Percentiles rank a stretch among this genome's conserved stretches.
These are phyloP conservation scores for Maudiozyma saulgeensis DNA, from an alignment of 805 yeast genomes.

Conservation along the genomic window DNA sequence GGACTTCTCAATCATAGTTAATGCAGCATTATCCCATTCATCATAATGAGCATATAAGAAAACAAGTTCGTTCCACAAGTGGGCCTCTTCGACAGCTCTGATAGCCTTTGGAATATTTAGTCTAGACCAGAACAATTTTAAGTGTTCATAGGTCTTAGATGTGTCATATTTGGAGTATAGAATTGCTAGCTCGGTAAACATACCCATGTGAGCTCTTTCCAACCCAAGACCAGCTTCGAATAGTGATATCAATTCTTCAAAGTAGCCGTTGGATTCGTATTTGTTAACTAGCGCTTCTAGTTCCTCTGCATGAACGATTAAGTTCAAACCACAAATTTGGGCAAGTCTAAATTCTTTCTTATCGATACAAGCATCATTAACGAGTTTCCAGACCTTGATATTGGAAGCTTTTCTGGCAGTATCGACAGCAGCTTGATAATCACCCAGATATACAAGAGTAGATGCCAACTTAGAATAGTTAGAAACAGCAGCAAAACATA, in stretches of 20 bases:
- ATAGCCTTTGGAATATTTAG: slow-evolving; percentile 95
- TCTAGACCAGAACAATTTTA: slow-evolving; percentile 96
- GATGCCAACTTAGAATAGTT: slow-evolving; percentile 95
- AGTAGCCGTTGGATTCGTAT: slow-evolving; percentile 85
- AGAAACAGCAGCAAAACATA: slow-evolving; percentile 74
- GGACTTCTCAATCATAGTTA: slow-evolving; percentile 91
- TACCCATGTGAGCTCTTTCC: slow-evolving; percentile 99
- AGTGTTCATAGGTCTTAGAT: slow-evolving; percentile 86
- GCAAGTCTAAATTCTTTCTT: slow-evolving; percentile 93
- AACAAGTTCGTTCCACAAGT: slow-evolving; percentile 91
- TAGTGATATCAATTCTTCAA: slow-evolving; percentile 80
- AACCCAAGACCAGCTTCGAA: slow-evolving; percentile 93
- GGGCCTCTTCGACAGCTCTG: slow-evolving; percentile 86
- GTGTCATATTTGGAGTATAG: slow-evolving; percentile 87
- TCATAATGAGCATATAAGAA: slow-evolving; percentile 97
- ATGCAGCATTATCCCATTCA: slow-evolving; percentile 98
- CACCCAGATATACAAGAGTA: slow-evolving; percentile 85
- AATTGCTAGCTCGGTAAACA: slow-evolving; percentile 93
- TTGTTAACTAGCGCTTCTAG: slow-evolving; percentile 77
- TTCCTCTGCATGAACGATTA: slow-evolving; percentile 96
- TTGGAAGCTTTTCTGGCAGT: slow-evolving; percentile 97
- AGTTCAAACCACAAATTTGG: slow-evolving; percentile 95
- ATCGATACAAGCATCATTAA: slow-evolving; percentile 91
- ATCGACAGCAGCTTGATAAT: slow-evolving; percentile 94
- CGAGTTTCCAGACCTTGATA: slow-evolving; percentile 93